Conservation (phyloP, 2,329 filamentous ascomycete genomes). For the Apiospora saccharicola region DNA sequence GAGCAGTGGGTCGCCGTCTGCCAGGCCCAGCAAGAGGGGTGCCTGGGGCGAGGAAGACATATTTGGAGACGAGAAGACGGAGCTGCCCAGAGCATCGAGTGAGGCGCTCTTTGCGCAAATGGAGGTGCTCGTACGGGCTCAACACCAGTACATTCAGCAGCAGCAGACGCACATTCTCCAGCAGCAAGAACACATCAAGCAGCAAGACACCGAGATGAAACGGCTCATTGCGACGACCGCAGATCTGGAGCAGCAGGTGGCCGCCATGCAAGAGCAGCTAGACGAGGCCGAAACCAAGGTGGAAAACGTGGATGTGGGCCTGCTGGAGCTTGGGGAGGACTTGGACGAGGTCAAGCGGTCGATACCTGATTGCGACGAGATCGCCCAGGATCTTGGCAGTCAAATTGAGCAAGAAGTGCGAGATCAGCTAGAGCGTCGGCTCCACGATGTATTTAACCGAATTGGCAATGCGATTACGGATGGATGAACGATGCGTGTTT, state of each 20-base stretch:
- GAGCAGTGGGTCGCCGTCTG: conserved; percentile 4
- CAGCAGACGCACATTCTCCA: conserved; percentile 3
- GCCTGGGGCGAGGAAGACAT: background rate
- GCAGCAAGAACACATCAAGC: conserved; percentile 18
- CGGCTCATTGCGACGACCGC: background rate
- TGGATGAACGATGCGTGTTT: background rate
- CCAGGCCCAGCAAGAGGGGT: conserved; percentile 11
- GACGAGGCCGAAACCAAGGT: conserved; percentile 9
- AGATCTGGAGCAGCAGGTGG: background rate
- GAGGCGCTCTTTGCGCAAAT: background rate
- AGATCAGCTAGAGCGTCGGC: background rate
- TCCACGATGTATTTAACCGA: conserved; percentile 9
- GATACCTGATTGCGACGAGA: conserved; percentile 8
- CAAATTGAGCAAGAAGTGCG: background rate
- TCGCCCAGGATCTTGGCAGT: background rate
- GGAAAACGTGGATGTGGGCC: background rate
- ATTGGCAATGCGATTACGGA: conserved; percentile 12
- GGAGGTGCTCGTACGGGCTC: background rate
- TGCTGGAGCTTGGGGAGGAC: conserved; percentile 5
- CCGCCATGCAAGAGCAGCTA: conserved; percentile 15
- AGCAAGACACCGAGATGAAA: background rate
- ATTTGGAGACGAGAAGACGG: background rate
- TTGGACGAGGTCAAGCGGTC: background rate
- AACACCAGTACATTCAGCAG: background rate
- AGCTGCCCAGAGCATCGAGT: background rate